Evolutionary conservation across 495 filamentous ascomycete species (phyloP).

Genomic region (Evernia prunastri): DNA sequence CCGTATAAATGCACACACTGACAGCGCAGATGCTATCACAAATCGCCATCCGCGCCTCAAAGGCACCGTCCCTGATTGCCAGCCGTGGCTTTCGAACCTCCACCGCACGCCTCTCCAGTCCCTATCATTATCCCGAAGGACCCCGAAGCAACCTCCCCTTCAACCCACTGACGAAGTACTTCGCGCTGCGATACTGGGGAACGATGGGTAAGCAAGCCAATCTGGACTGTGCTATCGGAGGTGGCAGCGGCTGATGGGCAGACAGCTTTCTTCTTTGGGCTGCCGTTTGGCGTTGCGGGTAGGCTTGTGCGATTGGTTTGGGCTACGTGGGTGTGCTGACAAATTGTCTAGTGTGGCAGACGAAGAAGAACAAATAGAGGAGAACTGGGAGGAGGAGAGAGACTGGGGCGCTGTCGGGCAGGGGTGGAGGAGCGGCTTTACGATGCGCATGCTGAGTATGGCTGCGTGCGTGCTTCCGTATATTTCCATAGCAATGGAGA

Average conservation of each 20-base stretch:
- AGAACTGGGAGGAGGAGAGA: background rate
- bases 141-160: conserved; percentile 92
- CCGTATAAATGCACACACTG: background rate
- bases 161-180: conserved; percentile 84
- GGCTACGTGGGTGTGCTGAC: conserved; percentile 9
- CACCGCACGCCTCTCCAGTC: conserved; percentile 74
- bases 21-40: conserved; percentile 72
- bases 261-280: conserved; percentile 64
- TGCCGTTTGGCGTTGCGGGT: conserved; percentile 80
- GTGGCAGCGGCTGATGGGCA: conserved; percentile 32
- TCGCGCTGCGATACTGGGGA: conserved; percentile 73
- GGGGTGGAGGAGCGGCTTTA: background rate
- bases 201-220: conserved; percentile 66
- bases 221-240: conserved; percentile 19
- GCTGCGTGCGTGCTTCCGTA: background rate
- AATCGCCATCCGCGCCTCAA: conserved; percentile 63
- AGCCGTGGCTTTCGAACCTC: conserved; percentile 94
- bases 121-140: conserved; percentile 97
- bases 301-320: conserved; percentile 36
- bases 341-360: conserved; percentile 67
- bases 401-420: background rate
- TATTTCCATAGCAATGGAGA: background rate
- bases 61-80: conserved; percentile 58
- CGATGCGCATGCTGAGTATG: conserved; percentile 3
- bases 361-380: conserved; percentile 51